Evolutionary conservation across 2,329 filamentous ascomycete species (phyloP).

Genomic region (Diaporthe ilicicola): DNA sequence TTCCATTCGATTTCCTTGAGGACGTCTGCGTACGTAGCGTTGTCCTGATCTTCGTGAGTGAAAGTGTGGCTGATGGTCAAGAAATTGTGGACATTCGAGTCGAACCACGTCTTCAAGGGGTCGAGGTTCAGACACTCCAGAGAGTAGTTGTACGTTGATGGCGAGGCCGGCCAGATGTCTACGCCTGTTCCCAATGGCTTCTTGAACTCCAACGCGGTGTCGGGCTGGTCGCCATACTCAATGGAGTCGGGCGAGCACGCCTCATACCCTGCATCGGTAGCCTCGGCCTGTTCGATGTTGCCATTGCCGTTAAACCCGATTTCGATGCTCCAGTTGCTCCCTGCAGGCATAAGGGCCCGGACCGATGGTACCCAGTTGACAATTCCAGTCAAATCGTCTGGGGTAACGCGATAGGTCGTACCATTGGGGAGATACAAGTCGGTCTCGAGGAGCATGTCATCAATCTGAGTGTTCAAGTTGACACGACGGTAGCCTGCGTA

Average conservation of each 20-base stretch:
- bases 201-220: constrained; percentile 19
- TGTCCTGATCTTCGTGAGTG: constrained; percentile 7
- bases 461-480: constrained; percentile 13
- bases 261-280: background rate
- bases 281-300: constrained; percentile 12
- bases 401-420: background rate
- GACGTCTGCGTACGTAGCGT: constrained; percentile 12
- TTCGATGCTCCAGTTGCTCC: constrained; percentile 8
- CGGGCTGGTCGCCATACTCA: constrained; percentile 8
- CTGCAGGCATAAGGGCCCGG: background rate
- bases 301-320: constrained; percentile 17
- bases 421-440: constrained; percentile 13
- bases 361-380: constrained; percentile 5
- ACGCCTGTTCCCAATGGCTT: background rate
- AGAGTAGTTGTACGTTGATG: constrained; percentile 9
- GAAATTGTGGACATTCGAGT: background rate
- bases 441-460: constrained; percentile 15
- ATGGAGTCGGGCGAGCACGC: background rate
- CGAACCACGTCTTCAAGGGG: constrained; percentile 16
- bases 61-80: constrained; percentile 13
- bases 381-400: constrained; percentile 2
- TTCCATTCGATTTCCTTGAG: constrained; percentile 3
- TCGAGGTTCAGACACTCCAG: background rate
- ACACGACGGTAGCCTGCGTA: constrained; percentile 17
- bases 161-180: constrained; percentile 1